Evolutionary conservation across 2,329 filamentous ascomycete genomes (phyloP).

Genomic region (Alternaria infectoria): DNA sequence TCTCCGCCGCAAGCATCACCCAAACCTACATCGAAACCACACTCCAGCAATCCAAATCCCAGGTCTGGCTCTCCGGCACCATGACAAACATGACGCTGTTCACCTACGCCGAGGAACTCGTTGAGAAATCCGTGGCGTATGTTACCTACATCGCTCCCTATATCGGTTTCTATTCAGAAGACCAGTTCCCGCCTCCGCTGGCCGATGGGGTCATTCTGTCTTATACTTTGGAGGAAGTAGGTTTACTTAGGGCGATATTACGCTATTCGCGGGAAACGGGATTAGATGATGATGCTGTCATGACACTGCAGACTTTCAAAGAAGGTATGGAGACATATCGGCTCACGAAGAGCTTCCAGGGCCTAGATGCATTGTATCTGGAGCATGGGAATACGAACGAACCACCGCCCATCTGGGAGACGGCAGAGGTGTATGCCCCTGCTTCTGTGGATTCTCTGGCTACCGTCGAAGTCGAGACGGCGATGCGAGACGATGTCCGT

Average conservation of each 20-base stretch:
- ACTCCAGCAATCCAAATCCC: neutral
- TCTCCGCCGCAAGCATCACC: neutral
- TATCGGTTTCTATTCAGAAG: neutral
- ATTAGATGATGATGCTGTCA: neutral
- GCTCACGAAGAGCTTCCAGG: neutral
- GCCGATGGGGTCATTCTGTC: neutral
- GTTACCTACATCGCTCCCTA: neutral
- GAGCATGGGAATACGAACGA: neutral
- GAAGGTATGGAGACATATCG: neutral
- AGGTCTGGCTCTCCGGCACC: neutral
- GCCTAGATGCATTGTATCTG: neutral
- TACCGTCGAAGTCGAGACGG: neutral
- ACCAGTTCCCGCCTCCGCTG: neutral
- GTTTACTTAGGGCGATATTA: neutral
- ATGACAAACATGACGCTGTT: neutral
- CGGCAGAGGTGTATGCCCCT: neutral
- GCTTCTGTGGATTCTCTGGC: neutral
- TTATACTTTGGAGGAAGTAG: neutral
- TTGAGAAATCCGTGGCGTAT: neutral
- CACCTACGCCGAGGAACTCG: neutral
- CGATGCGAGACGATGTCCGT: neutral
- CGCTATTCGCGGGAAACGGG: neutral
- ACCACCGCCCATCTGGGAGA: neutral
- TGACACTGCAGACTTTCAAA: neutral
- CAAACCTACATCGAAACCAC: neutral